Evolutionary conservation across 352 stramenopile species (phyloP).

Genomic region (Elongisporangium prolatum): DNA sequence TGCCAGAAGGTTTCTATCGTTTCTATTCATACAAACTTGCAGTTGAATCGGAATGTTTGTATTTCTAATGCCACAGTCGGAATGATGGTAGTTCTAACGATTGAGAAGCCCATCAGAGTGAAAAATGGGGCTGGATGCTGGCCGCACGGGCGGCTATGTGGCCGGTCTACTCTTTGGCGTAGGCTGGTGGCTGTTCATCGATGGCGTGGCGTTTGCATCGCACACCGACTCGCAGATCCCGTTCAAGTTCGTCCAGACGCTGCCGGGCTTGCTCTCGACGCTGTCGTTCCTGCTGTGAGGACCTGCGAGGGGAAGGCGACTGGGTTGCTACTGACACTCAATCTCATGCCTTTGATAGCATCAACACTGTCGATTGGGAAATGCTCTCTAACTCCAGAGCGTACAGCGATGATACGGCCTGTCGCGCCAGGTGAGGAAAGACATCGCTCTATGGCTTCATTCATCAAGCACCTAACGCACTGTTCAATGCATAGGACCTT

Average conservation of each 20-base stretch:
- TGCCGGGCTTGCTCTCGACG: constrained; percentile 47
- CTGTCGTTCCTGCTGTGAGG: constrained; percentile 55
- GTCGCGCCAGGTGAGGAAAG: constrained; percentile 33
- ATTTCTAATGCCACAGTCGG: not conserved
- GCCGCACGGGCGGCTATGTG: constrained; percentile 40
- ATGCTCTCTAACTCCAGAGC: constrained; percentile 47
- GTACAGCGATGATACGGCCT: constrained; percentile 44
- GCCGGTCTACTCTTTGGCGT: constrained; percentile 44
- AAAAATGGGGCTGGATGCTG: constrained; percentile 21
- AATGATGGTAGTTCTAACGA: not conserved
- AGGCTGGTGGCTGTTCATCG: constrained; percentile 59
- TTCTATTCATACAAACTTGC: not conserved
- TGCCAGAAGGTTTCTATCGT: not conserved
- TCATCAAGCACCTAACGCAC: too few relatives aligned
- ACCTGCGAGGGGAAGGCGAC: too few relatives aligned
- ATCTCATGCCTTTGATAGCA: constrained; percentile 11
- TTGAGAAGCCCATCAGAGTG: not conserved
- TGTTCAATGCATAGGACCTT: too few relatives aligned
- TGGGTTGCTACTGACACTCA: too few relatives aligned
- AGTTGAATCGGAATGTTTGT: not conserved
- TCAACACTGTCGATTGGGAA: constrained; percentile 64
- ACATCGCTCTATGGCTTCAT: too few relatives aligned
- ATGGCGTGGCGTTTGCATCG: constrained; percentile 37
- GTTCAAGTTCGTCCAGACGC: constrained; percentile 56
- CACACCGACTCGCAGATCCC: constrained; percentile 45